Evolutionary conservation across 176 grass and related monocot species (phyloP), one percentile per base, ranked within the genome.

Genomic region (Canna indica): DNA sequence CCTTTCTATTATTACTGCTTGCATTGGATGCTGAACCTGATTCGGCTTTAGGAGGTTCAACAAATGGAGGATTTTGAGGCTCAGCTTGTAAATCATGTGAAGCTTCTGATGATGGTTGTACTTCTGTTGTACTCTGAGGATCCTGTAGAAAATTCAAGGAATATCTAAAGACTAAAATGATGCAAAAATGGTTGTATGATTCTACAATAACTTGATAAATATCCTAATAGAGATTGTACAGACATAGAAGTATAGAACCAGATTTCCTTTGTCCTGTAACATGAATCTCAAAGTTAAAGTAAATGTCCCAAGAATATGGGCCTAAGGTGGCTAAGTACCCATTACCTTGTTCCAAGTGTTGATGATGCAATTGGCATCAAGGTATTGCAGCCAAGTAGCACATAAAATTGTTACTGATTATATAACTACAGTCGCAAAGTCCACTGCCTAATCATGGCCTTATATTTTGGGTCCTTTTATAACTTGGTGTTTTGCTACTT

Each of bases 1-100:
- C 63, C 63, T 38, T 66, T 39, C 63, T 66, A 38, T 10, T 41
- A 38, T 66, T 41, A 66, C 34, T 66, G 63, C 35, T 66, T 66
- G 35, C 63, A 38, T n/a, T 41, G 63, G 63, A 66, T 24, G 18
- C 35, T 39, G 34, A 66, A 36, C 63, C 35, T 39, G 63, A 39
- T 24, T 66, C 35, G 24, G 35, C 34, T 39, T 41, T 66, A 25
- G 63, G 35, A 38, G 33, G 16, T 66, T 66, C 63, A 38, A 38
- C 34, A 24, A 31, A 25, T 39, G 34, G 13, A 39, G 33, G 4
- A 36, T 32, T 31, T 62, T 62, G 59, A 34, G 11, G 28, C 3
- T 62, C 30, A 9, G 13, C 3, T 16, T 66, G 33, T 26, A 66
- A 66, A 38, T 38, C 35, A 66, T 41, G 63, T 66, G 63, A 66